phyloP scores from a whole-genome alignment of 768 basidiomycete genomes.

The Lactarius sanguifluus region DNA sequence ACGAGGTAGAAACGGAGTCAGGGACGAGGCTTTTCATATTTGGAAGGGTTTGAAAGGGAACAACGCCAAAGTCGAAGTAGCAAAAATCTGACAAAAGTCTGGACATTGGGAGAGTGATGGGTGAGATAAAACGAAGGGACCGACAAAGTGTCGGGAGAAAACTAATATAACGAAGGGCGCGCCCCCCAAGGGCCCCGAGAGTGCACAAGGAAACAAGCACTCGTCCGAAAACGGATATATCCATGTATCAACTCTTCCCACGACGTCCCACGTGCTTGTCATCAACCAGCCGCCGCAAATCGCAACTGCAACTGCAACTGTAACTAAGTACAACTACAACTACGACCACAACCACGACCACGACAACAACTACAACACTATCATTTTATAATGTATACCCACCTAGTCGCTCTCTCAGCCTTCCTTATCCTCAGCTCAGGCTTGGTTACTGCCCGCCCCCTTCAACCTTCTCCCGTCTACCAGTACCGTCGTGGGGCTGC shows the following conservation, averaged over 20 bases:
- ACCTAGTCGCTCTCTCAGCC: not conserved
- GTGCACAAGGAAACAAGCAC: conserved; percentile 21
- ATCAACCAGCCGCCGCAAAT: not conserved
- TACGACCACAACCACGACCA: not conserved
- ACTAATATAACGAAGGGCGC: conserved; percentile 7
- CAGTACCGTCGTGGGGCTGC: not conserved
- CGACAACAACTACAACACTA: not conserved
- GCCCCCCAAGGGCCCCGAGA: not conserved
- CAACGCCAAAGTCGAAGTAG: conserved; percentile 9
- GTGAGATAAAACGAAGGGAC: not conserved
- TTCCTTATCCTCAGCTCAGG: conserved; percentile 4
- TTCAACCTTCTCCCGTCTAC: not conserved
- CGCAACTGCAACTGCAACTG: not conserved
- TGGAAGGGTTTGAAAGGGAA: conserved; percentile 3
- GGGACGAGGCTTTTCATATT: not conserved
- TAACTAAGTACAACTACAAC: not conserved
- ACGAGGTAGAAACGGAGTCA: conserved; percentile 7
- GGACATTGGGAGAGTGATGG: conserved; percentile 9
- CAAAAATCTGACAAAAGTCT: conserved; percentile 12
- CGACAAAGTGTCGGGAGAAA: not conserved
- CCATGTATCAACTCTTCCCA: not conserved
- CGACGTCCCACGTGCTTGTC: not conserved
- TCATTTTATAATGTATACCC: conserved; percentile 2
- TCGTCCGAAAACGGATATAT: not conserved
- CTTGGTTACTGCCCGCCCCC: conserved; percentile 2